Percentiles rank a stretch among this genome's conserved stretches.
Conservation (phyloP, 2,329 filamentous ascomycete species). For the Beauveria medogensis region DNA sequence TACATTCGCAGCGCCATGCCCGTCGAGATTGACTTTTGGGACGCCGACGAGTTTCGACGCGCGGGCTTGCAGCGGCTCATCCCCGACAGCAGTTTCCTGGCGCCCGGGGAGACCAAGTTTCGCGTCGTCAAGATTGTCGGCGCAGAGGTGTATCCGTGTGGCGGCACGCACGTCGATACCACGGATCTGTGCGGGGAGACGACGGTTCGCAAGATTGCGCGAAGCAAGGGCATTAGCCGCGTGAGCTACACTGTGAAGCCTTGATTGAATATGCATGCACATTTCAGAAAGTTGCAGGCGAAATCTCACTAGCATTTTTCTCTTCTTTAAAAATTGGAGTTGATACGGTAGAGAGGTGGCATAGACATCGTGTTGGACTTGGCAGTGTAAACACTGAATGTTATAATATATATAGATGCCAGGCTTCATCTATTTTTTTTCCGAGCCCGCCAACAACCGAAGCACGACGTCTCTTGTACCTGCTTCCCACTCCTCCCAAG, state of each 20-base stretch:
- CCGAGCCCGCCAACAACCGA: neutral
- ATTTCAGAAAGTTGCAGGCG: neutral
- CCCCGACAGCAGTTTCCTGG: slow-evolving; percentile 37
- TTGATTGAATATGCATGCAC: neutral
- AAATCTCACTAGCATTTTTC: neutral
- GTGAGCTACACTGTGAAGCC: slow-evolving; percentile 36
- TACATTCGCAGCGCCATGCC: slow-evolving; percentile 47
- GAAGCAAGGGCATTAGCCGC: slow-evolving; percentile 54
- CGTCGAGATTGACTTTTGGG: slow-evolving; percentile 60
- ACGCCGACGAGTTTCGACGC: slow-evolving; percentile 50
- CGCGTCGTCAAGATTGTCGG: slow-evolving; percentile 63
- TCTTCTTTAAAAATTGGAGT: neutral
- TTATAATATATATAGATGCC: neutral
- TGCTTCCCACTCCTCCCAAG: slow-evolving; percentile 1
- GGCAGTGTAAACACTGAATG: neutral
- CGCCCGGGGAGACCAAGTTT: slow-evolving; percentile 45
- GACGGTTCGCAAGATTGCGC: slow-evolving; percentile 58
- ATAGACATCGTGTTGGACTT: neutral
- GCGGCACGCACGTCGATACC: slow-evolving; percentile 61
- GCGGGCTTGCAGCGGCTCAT: slow-evolving; percentile 48
- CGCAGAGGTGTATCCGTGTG: slow-evolving; percentile 64
- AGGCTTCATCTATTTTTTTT: neutral
- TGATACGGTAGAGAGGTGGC: neutral
- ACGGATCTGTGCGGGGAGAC: slow-evolving; percentile 53
- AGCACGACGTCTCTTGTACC: neutral